These are phyloP conservation scores for Fusarium continuum DNA, from an alignment of 2,329 filamentous ascomycete genomes.

Conservation along the genomic window DNA sequence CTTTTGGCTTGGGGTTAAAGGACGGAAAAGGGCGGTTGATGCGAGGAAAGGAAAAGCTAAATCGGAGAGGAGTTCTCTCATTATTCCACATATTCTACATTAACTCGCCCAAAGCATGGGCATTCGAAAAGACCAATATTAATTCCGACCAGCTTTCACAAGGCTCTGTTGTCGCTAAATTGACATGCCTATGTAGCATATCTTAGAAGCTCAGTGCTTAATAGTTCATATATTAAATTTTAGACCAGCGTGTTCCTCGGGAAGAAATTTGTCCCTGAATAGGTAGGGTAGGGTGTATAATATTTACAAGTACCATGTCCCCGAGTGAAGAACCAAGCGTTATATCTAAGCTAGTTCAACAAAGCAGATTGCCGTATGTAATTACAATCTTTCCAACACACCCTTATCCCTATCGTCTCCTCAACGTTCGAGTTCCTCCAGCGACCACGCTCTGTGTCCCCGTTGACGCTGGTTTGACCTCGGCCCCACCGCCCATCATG, in stretches of 20 bases:
- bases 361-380: conserved; percentile 1
- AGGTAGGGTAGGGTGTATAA: neutral
- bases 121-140: neutral
- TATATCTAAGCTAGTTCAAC: neutral
- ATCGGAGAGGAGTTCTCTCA: conserved; percentile 14
- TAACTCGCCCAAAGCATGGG: neutral
- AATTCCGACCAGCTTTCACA: too few relatives aligned
- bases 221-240: neutral
- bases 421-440: conserved; percentile 34
- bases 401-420: conserved; percentile 28
- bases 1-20: conserved; percentile 8
- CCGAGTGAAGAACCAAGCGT: neutral
- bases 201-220: too few relatives aligned
- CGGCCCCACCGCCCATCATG: conserved; percentile 48
- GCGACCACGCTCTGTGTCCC: conserved; percentile 8
- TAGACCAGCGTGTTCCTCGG: too few relatives aligned
- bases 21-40: conserved; percentile 20
- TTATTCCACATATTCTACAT: conserved; percentile 3
- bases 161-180: too few relatives aligned
- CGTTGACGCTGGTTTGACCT: conserved; percentile 21
- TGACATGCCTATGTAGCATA: too few relatives aligned
- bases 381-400: neutral
- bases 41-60: conserved; percentile 1
- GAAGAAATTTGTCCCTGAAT: too few relatives aligned
- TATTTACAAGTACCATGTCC: neutral